Evolutionary conservation across 2,329 filamentous ascomycete genomes (phyloP), one percentile per base, ranked within the genome.

Genomic region (Aspergillus quadrilineatus): DNA sequence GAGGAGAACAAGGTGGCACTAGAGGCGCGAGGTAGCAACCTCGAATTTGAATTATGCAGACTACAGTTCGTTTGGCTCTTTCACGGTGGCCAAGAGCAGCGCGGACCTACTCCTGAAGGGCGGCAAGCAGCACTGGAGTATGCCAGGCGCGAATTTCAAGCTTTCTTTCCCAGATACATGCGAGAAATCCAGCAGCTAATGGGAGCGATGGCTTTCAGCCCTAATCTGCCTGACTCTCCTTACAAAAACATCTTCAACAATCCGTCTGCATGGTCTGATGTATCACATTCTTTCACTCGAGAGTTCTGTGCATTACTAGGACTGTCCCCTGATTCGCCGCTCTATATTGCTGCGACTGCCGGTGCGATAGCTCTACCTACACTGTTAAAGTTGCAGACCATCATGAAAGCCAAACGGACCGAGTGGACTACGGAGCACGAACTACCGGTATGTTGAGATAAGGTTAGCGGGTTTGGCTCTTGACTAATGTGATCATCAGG

Each of bases 391-490:
- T 87, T 95, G 68, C 90, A 91, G 57, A 86, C 83, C 3, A 92
- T 94, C 69, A 92, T 95, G 80, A 89, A 89, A 66, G 87, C 91
- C 65, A 92, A 93, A 74, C 87, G 90, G 60, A 96, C 93, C 0
- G 92, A 96, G 73, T 99, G 94, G 94, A 97, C 92, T 0, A 92
- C 90, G 4, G 84, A 89, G 59, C 87, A 94, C 68, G 94, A 99
- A 73, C 79, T 99, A 15, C 91, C 93, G 0, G 94, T 92, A 69
- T 82, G 90, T 2, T 39, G 17, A 15, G 44, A 3, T 41, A 22
- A 29, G 2, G 22, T 41, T 14, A 14, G 4, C 6, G 12, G 4
- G 26, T 12, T 85, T 4, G 2, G 36, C 6, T 12, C 44, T 34
- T 44, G 17, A 36, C 57, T 64, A 49, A 61, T 29, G 14, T 9